These are phyloP conservation scores for Sphaerobolus stellatus DNA, from an alignment of 1,284 basidiomycete species.

Conservation along the genomic window DNA sequence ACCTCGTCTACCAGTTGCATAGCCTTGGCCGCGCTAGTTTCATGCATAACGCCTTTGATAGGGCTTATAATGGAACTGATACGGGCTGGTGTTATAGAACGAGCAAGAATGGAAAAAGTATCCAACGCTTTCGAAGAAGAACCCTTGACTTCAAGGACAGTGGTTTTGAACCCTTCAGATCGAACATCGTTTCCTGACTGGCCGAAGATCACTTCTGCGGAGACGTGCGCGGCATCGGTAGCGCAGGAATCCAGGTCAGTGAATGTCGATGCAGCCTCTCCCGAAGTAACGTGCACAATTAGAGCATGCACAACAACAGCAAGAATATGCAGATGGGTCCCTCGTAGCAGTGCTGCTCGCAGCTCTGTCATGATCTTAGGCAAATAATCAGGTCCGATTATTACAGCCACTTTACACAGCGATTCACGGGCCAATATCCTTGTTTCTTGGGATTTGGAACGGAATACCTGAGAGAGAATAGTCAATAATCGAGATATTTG, in stretches of 20 bases:
- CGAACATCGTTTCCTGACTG: conserved; percentile 90
- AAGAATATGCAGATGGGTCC: conserved; percentile 92
- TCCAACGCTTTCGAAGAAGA: conserved; percentile 82
- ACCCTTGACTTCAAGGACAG: conserved; percentile 85
- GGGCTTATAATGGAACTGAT: conserved; percentile 81
- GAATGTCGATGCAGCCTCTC: conserved; percentile 54
- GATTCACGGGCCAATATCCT: conserved; percentile 87
- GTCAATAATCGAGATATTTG: conserved; percentile 84
- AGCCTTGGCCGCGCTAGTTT: conserved; percentile 80
- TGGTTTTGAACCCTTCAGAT: conserved; percentile 91
- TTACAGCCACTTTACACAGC: conserved; percentile 77
- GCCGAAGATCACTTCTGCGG: conserved; percentile 93
- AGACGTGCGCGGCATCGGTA: conserved; percentile 74
- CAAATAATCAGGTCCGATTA: conserved; percentile 76
- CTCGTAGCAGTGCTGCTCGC: conserved; percentile 79
- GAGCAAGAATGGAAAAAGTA: conserved; percentile 80
- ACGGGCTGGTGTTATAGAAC: conserved; percentile 70
- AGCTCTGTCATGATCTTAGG: conserved; percentile 78
- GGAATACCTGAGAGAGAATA: conserved; percentile 82
- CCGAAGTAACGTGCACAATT: conserved; percentile 74
- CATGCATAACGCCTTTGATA: conserved; percentile 82
- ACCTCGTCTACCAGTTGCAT: conserved; percentile 90
- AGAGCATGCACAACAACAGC: conserved; percentile 85
- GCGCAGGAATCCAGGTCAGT: conserved; percentile 76
- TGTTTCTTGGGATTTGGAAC: conserved; percentile 92